Conservation (phyloP, 2,329 filamentous ascomycete species). For the Monilinia aucupariae region DNA sequence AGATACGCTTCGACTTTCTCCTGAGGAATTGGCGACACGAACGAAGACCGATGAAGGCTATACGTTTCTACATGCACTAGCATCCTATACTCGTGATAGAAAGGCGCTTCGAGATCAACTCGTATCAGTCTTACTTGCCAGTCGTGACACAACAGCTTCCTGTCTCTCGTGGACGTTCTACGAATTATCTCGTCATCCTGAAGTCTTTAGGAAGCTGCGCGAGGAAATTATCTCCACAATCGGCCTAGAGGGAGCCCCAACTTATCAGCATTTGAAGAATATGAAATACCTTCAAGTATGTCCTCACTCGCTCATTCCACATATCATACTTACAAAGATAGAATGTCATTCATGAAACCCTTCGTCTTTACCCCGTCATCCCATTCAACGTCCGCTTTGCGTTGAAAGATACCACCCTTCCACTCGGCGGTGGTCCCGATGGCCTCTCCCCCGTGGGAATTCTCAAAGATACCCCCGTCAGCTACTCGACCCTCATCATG, state of each 20-base stretch:
- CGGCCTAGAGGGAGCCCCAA: conserved; percentile 57
- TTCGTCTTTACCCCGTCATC: conserved; percentile 71
- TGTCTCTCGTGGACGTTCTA: conserved; percentile 79
- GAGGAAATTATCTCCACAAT: conserved; percentile 64
- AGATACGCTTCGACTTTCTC: conserved; percentile 60
- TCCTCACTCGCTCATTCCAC: not conserved
- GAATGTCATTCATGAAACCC: conserved; percentile 68
- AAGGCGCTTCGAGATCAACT: conserved; percentile 78
- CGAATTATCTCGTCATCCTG: conserved; percentile 68
- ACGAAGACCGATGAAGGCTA: conserved; percentile 66
- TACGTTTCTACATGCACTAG: conserved; percentile 82
- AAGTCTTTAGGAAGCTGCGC: conserved; percentile 62
- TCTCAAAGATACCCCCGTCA: conserved; percentile 59
- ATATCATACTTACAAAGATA: conserved; percentile 33
- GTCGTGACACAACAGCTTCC: conserved; percentile 79
- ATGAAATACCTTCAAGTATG: conserved; percentile 69
- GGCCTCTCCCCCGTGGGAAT: conserved; percentile 57
- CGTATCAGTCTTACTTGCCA: conserved; percentile 75
- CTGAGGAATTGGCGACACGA: conserved; percentile 67
- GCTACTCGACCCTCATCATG: conserved; percentile 66
- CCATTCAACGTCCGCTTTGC: conserved; percentile 74
- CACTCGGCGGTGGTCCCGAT: conserved; percentile 62
- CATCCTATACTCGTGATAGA: conserved; percentile 67
- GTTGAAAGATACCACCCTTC: conserved; percentile 68
- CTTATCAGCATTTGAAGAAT: conserved; percentile 75